phyloP scores from a whole-genome alignment of 148 eudicot species.

The Beta vulgaris region DNA sequence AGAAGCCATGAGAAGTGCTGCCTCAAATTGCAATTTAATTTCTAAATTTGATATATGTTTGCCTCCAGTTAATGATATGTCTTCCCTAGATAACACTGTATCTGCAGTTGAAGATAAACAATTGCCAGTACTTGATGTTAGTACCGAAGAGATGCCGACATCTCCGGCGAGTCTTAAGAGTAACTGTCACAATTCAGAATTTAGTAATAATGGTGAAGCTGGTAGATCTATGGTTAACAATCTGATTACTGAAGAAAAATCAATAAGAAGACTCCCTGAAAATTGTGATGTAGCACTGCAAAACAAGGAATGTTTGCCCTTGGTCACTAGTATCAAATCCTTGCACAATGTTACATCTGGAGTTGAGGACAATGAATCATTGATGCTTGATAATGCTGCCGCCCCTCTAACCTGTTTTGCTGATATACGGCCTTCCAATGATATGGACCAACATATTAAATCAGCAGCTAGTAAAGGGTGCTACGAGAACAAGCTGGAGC shows the following conservation, averaged over 20 bases:
- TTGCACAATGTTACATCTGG: constrained; percentile 11
- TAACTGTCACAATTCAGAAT: background rate
- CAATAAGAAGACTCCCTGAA: background rate
- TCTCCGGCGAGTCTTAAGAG: background rate
- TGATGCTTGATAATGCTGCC: constrained; percentile 11
- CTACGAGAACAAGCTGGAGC: constrained; percentile 17
- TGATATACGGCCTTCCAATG: constrained; percentile 21
- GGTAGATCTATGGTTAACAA: background rate
- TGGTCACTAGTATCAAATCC: constrained; percentile 12
- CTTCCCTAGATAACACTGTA: background rate
- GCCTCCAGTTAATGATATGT: background rate
- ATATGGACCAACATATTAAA: constrained; percentile 21
- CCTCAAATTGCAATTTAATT: background rate
- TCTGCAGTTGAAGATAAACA: constrained; percentile 10
- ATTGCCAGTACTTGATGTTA: background rate
- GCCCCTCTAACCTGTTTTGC: constrained; percentile 14
- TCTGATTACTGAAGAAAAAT: background rate
- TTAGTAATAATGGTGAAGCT: background rate
- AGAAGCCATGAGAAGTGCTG: background rate
- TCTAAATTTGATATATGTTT: background rate
- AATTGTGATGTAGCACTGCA: background rate
- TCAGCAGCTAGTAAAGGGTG: constrained; percentile 22
- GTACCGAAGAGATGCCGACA: constrained; percentile 16
- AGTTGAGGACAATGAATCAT: constrained; percentile 26
- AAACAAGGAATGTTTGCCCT: background rate